Evolutionary conservation across 2,329 filamentous ascomycete species (phyloP).

Genomic region (Colletotrichum sp.): DNA sequence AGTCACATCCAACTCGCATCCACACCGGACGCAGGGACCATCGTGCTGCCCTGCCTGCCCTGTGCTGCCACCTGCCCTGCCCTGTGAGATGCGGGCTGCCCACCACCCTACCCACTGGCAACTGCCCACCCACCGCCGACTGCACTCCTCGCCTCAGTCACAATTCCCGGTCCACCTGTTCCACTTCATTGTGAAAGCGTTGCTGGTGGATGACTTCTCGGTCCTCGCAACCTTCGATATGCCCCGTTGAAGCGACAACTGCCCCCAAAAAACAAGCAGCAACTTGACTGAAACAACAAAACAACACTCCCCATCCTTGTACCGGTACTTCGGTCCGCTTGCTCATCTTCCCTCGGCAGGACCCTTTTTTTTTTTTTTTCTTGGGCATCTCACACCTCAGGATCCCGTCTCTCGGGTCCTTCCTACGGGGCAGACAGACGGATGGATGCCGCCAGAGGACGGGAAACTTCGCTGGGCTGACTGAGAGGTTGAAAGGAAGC

Average conservation of each 20-base stretch:
- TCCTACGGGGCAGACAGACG: background rate
- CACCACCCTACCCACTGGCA: background rate
- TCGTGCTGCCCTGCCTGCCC: background rate
- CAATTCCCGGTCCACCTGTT: background rate
- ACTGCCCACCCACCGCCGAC: background rate
- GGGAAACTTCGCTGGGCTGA: background rate
- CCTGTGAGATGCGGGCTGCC: background rate
- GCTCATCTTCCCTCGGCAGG: background rate
- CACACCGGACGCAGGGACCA: conserved; percentile 8
- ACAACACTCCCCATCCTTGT: conserved; percentile 6
- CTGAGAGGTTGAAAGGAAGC: background rate
- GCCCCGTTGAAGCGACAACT: conserved; percentile 2
- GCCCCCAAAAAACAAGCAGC: background rate
- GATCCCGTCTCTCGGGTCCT: background rate
- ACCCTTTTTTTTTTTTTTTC: background rate
- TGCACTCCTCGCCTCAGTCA: background rate
- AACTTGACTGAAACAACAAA: background rate
- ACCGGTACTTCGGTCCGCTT: background rate
- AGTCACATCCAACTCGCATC: background rate
- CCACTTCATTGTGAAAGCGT: background rate
- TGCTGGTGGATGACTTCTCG: background rate
- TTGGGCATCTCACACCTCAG: background rate
- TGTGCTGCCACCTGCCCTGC: background rate
- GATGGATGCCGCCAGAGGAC: background rate
- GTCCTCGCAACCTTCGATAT: background rate